Conservation (phyloP, 805 yeast genomes). For the Alloascoidea africana region DNA sequence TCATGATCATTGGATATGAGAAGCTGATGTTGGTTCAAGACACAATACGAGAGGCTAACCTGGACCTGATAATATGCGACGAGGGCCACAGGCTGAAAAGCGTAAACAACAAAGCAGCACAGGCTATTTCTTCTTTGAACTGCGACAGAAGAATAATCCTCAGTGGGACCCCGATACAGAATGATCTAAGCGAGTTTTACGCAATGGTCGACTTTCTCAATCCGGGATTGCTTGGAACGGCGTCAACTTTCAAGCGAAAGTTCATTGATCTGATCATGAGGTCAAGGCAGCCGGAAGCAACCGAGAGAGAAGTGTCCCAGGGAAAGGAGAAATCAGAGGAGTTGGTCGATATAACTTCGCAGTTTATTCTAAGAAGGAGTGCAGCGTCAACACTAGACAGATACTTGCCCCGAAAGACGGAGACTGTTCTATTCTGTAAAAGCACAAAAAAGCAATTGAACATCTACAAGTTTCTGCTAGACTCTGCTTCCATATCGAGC, state of each 20-base stretch:
- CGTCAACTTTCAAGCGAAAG: slow-evolving; percentile 35
- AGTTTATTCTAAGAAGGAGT: slow-evolving; percentile 62
- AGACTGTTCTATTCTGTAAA: slow-evolving; percentile 58
- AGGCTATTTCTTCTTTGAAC: slow-evolving; percentile 39
- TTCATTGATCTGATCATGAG: slow-evolving; percentile 51
- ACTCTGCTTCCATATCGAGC: slow-evolving; percentile 16
- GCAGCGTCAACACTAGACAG: slow-evolving; percentile 33
- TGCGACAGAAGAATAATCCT: slow-evolving; percentile 46
- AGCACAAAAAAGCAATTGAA: slow-evolving; percentile 51
- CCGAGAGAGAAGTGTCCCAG: slow-evolving; percentile 27
- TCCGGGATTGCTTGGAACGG: slow-evolving; percentile 60
- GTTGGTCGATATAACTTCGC: slow-evolving; percentile 44
- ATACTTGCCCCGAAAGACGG: slow-evolving; percentile 62
- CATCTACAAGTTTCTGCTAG: slow-evolving; percentile 35
- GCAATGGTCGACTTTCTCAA: slow-evolving; percentile 71
- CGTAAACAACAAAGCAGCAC: slow-evolving; percentile 53
- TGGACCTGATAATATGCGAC: slow-evolving; percentile 77
- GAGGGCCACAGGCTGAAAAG: slow-evolving; percentile 90
- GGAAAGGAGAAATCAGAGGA: slow-evolving; percentile 56
- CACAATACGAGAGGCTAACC: slow-evolving; percentile 15
- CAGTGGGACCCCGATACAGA: slow-evolving; percentile 90
- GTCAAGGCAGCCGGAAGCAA: slow-evolving; percentile 52
- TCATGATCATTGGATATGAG: slow-evolving; percentile 80
- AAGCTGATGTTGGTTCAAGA: slow-evolving; percentile 42
- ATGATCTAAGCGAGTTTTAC: slow-evolving; percentile 73